Evolutionary conservation across 345 rosid species (phyloP), one percentile per base, ranked within the genome.

Genomic region (Tarenaya hassleriana): DNA sequence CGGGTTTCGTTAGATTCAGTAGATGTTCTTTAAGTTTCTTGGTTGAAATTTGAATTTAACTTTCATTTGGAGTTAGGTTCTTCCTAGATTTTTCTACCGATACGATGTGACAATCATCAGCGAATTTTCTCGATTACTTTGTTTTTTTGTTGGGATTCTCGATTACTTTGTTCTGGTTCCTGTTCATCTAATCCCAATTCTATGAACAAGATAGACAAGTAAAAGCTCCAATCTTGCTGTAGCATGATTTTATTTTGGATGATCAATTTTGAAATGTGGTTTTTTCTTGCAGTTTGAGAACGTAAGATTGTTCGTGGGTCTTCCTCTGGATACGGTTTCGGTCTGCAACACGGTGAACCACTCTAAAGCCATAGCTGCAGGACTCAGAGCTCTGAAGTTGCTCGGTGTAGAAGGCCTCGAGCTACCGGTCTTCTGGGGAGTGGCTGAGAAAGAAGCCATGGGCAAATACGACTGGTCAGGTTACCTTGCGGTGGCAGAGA

Each of bases 391-490:
- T 44, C 65, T 91, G 64, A 91, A 84, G 66, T 72, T 91, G 17
- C 68, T 91, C 37, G 98, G 95, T 34, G 82, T 91, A 1, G 78
- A 87, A 53, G 98, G 98, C 15, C 80, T 91, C 54, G 98, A 91
- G 79, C 69, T 91, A 55, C 95, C 95, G 0, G 66, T 87, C 12
- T 91, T 92, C 79, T 91, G 98, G 98, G 96, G 96, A 19, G 66
- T 87, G 1, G 98, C 56, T n/a, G 98, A 91, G 77, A 91, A 81
- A 70, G 94, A 79, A 70, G 76, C 73, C 34, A 69, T 69, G 66
- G 96, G 90, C 1, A 73, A 69, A 58, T 87, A 84, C n/a, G 66
- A 87, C 1, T 91, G 96, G 96, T 82, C 94, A 1, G 86, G 86
- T 29, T 83, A 87, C 73, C 84, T 92, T 14, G 60, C 78, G 0